Evolutionary conservation across 2,329 filamentous ascomycete genomes (phyloP).

Genomic region (Ambrosiella beaveri): DNA sequence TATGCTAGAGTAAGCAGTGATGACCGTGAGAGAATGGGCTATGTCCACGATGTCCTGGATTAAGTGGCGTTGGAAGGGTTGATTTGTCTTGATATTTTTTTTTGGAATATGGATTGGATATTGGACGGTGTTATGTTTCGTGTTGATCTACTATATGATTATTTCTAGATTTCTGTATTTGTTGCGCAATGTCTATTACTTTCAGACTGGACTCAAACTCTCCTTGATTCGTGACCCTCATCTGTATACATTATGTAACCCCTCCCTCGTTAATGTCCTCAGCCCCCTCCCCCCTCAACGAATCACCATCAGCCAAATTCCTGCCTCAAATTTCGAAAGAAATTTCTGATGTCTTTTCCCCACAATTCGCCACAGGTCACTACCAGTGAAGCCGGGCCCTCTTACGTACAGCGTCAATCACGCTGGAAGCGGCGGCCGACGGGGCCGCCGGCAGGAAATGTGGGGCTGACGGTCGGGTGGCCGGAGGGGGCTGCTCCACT

Average conservation of each 20-base stretch:
- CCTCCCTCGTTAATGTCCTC: no score
- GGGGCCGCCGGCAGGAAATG: constrained; percentile 1
- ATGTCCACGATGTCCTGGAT: constrained; percentile 28
- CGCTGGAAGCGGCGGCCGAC: constrained; percentile 1
- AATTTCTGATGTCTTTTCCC: not conserved
- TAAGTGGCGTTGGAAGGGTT: constrained; percentile 15
- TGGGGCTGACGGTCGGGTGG: not conserved
- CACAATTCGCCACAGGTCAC: not conserved
- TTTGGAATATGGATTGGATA: not conserved
- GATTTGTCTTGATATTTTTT: not conserved
- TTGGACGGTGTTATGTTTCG: not conserved
- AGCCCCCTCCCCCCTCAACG: no score
- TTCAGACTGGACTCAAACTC: not conserved
- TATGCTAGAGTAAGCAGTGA: constrained; percentile 40
- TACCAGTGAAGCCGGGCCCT: not conserved
- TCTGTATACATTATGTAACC: no score
- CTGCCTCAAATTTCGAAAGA: not conserved
- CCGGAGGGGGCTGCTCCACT: not conserved
- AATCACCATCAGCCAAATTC: no score
- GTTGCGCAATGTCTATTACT: not conserved
- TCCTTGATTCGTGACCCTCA: no score
- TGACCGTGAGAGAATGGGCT: constrained; percentile 34
- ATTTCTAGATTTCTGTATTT: constrained; percentile 4
- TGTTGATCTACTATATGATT: not conserved
- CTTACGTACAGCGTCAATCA: not conserved